Evolutionary conservation across 2,329 filamentous ascomycete genomes (phyloP), one percentile per base, ranked within the genome.

Genomic region (Cordyceps pruinosa): DNA sequence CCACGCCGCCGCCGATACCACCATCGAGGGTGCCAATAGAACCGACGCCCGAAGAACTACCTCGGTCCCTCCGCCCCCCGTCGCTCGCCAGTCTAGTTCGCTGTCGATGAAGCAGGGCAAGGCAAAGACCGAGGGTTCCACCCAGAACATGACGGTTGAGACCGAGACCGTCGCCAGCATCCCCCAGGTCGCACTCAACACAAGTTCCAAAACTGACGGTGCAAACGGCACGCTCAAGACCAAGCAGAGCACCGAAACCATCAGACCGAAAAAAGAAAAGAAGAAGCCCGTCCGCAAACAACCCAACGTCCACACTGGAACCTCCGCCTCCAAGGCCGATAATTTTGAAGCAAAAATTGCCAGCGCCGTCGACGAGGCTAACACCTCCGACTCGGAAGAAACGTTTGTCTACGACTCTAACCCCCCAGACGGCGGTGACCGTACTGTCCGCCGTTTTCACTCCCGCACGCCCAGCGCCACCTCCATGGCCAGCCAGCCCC

Each of bases 401-500:
- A 97, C 94, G 0, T 99, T 97, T 71, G 94, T 99, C 17, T 99
- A 99, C 73, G 94, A 99, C 72, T 97, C 94, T 26, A 99, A 99
- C 67, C 94, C 93, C 10, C 89, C 90, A 52, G 85, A 88, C 62
- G 72, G 69, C 50, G 77, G 75, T 49, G 83, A 86, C 55, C 77
- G 84, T 41, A 61, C 67, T 35, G 82, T 82, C n/a, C 82, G 84
- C 61, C 83, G 91, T 60, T 90, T 93, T 71, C 93, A 97, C 73
- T 97, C 93, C 21, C 85, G 94, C 61, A 99, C 94, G 1, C 94
- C 94, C 7, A 97, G 92, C 71, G 89, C 91, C 44, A 95, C 93
- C 4, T 97, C 93, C 6, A 85, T 87, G 81, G 79, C 72, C 21
- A 90, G 87, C 70, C 84, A 89, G 65, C 77, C 82, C 13, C 77